These are phyloP conservation scores for Wallemia ichthyophaga DNA, from an alignment of 1,284 basidiomycete species.

Conservation along the genomic window DNA sequence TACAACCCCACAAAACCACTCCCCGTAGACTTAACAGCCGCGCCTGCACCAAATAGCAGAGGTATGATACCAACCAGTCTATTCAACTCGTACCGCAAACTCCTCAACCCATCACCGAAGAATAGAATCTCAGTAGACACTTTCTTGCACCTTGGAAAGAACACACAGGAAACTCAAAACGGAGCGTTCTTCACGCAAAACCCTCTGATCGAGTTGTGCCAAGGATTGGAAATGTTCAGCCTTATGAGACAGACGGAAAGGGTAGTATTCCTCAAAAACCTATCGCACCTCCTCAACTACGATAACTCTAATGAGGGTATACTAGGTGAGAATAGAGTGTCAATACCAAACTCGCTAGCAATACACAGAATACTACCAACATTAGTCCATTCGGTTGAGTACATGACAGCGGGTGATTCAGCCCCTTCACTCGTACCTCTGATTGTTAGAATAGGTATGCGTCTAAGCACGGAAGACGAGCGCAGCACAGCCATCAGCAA, in stretches of 20 bases:
- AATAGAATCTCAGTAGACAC: conserved; percentile 39
- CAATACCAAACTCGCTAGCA: conserved; percentile 63
- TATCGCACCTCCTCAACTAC: neutral
- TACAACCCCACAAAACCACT: conserved; percentile 53
- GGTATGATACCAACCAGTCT: conserved; percentile 46
- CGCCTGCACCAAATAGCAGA: conserved; percentile 38
- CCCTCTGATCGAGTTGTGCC: conserved; percentile 52
- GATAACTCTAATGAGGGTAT: conserved; percentile 12
- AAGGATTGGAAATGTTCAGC: conserved; percentile 60
- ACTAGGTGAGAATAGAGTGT: conserved; percentile 43
- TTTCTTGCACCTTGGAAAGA: conserved; percentile 48
- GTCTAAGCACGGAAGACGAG: conserved; percentile 28
- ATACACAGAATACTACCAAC: conserved; percentile 64
- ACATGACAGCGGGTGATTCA: conserved; percentile 36
- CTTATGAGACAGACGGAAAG: conserved; percentile 61
- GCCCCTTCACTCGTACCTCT: conserved; percentile 51
- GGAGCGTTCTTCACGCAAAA: conserved; percentile 61
- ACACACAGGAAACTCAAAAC: conserved; percentile 18
- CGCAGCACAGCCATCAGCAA: conserved; percentile 45
- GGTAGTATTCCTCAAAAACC: conserved; percentile 28
- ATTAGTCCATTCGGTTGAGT: conserved; percentile 51
- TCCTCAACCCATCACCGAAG: conserved; percentile 62
- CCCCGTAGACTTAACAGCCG: conserved; percentile 31
- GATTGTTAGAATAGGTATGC: conserved; percentile 36
- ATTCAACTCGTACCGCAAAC: conserved; percentile 54